Percentiles rank a stretch among this genome's conserved stretches.
Conservation (phyloP, 2,329 filamentous ascomycete genomes). For the Sclerotinia minor region DNA sequence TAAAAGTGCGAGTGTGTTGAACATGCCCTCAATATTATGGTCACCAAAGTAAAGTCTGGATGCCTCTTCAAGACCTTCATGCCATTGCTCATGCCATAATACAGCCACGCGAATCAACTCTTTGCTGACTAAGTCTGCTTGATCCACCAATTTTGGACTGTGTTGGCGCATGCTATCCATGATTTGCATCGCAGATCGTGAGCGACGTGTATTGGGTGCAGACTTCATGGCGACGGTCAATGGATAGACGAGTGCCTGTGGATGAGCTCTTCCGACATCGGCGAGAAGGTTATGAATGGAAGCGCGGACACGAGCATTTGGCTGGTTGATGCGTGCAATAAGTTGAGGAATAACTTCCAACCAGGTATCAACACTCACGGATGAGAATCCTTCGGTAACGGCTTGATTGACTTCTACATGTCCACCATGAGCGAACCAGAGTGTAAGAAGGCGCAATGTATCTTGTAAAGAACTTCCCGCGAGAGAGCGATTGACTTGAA, state of each 20-base stretch:
- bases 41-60: conserved; percentile 96
- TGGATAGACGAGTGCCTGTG: conserved; percentile 94
- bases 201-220: conserved; percentile 74
- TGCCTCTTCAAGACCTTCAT: conserved; percentile 95
- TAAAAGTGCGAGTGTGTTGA: conserved; percentile 81
- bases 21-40: conserved; percentile 97
- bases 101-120: conserved; percentile 97
- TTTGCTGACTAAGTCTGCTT: conserved; percentile 91
- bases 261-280: conserved; percentile 90
- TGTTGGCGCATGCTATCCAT: conserved; percentile 99
- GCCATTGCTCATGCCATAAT: conserved; percentile 98
- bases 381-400: conserved; percentile 85
- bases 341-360: conserved; percentile 96
- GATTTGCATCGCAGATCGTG: conserved; percentile 84
- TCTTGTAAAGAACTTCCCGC: conserved; percentile 90
- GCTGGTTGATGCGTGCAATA: conserved; percentile 96
- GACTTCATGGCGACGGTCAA: conserved; percentile 98
- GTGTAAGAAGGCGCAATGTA: conserved; percentile 83
- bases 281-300: conserved; percentile 90
- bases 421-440: conserved; percentile 96
- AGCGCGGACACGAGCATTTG: conserved; percentile 81
- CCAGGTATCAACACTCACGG: conserved; percentile 97
- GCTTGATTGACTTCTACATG: conserved; percentile 83
- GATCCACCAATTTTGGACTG: conserved; percentile 86
- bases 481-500: conserved; percentile 96